Base-by-base conservation (phyloP, 345 rosid genomes). In the Durio zibethinus region DNA sequence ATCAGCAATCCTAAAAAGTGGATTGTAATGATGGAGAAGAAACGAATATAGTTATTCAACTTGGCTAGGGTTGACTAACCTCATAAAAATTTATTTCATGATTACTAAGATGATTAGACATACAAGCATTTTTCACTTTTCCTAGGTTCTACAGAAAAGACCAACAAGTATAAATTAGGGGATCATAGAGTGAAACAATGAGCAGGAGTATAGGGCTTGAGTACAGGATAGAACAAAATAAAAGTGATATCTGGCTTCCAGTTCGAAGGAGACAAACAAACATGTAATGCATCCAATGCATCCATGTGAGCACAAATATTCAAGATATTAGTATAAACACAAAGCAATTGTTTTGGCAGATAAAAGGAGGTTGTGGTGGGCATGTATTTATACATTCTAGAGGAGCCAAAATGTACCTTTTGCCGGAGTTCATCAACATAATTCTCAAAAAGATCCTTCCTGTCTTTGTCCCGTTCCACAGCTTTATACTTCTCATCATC, bases 381-480 rank as follows among this genome's bases (percentile, higher is more conserved):
- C 23, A 50, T 48, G 48, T 36, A 70, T 14, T 10, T 18, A 31
- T 50, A 50, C 52, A 40, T 36, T 40, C 3, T 42, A 60, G 40
- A 80, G 27, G 20, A 52, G 40, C 14, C 35, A 29, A 74, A 80
- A 65, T 15, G 69, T 81, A 93, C 99, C 93, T 90, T 92, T 70
- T 87, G 87, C 71, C 72, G 87, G 68, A 93, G 89, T 76, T 93
- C 99, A 78, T 83, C 80, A 68, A 92, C 54, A 81, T 88, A 87
- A 81, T 87, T 84, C 77, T 93, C 98, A 84, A 91, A 90, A 57
- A 93, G 79, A 78, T 92, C 94, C 87, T 82, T 92, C 71, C 99
- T 94, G 36, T 96, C 99, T 82, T 88, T 91, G 80, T 93, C 99
- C 76, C 97, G 86, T 64, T 93, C 98, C 77, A 96, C 80, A 75